Evolutionary conservation across 495 filamentous ascomycete genomes (phyloP), one percentile per base, ranked within the genome.

Genomic region (Aspergillus biplanus): DNA sequence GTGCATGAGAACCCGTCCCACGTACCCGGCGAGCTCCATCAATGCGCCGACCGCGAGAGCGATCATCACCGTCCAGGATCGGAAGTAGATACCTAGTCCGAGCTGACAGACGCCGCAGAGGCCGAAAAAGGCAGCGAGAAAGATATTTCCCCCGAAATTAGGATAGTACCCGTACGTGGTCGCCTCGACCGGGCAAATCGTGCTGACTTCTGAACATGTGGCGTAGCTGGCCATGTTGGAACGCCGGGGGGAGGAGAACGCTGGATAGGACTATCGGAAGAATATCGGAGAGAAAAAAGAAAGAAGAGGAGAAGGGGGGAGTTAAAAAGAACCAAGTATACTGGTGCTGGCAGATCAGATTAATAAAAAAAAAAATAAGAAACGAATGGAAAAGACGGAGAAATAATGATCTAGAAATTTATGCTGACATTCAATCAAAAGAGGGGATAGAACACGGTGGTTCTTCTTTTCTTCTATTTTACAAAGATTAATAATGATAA

Each of bases 101-200:
- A 87, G 34, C 12, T 87, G 80, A n/a, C 69, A 52, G 4, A 85
- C 39, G 0, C 75, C 72, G 16, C 80, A 78, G 2, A 89, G 16
- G 21, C 73, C 85, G 65, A 84, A 91, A 49, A 79, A 78, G 33
- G 80, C 79, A 9, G 78, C 71, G 70, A 89, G 86, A 72, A 90
- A 88, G 64, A 80, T 73, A 71, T 88, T 89, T 48, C 82, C 85
- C 50, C 82, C 86, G 7, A 85, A 75, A 65, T 81, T 86, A 3
- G 89, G 89, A 58, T 83, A 84, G 74, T 90, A 91, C 34, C 88
- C 89, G 65, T 90, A 83, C 16, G 86, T 89, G 4, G 87, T 88
- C 2, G 77, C 78, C 46, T 81, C 61, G 52, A 90, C 85, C 1
- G 85, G 85, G 64, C 89, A 92, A 4, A 58, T 21, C 0, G 74